Conservation (phyloP, 352 stramenopile species). For the Phytophthora citricola region DNA sequence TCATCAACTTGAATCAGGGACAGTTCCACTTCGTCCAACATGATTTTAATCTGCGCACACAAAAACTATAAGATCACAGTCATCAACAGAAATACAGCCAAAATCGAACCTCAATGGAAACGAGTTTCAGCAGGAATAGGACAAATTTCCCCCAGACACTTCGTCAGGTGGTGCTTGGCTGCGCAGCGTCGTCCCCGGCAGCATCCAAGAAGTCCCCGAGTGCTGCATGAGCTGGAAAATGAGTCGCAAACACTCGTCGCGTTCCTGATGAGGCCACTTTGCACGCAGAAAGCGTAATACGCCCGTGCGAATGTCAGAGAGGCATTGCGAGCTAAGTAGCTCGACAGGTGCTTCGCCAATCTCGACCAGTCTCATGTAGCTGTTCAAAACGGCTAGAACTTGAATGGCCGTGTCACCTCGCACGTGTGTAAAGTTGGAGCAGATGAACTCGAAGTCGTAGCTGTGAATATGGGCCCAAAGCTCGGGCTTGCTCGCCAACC, state of each 20-base stretch:
- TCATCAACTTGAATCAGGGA: constrained; percentile 77
- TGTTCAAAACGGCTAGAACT: constrained; percentile 64
- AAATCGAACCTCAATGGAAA: constrained; percentile 72
- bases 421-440: constrained; percentile 54
- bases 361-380: constrained; percentile 62
- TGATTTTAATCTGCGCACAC: constrained; percentile 74
- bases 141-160: constrained; percentile 75
- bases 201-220: constrained; percentile 66
- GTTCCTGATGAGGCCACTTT: constrained; percentile 79
- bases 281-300: constrained; percentile 67
- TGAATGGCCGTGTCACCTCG: constrained; percentile 41
- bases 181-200: constrained; percentile 61
- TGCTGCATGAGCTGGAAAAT: constrained; percentile 71
- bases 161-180: constrained; percentile 55
- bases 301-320: constrained; percentile 65
- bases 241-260: constrained; percentile 66
- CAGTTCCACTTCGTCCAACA: constrained; percentile 85
- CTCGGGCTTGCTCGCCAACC: constrained; percentile 35
- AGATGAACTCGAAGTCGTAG: constrained; percentile 78
- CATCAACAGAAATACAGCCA: neutral
- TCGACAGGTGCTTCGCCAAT: constrained; percentile 45
- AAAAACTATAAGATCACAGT: neutral
- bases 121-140: constrained; percentile 77
- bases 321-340: constrained; percentile 58
- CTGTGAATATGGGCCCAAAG: constrained; percentile 60